Conservation (phyloP, 2,329 filamentous ascomycete genomes). For the Penicillium sp. region DNA sequence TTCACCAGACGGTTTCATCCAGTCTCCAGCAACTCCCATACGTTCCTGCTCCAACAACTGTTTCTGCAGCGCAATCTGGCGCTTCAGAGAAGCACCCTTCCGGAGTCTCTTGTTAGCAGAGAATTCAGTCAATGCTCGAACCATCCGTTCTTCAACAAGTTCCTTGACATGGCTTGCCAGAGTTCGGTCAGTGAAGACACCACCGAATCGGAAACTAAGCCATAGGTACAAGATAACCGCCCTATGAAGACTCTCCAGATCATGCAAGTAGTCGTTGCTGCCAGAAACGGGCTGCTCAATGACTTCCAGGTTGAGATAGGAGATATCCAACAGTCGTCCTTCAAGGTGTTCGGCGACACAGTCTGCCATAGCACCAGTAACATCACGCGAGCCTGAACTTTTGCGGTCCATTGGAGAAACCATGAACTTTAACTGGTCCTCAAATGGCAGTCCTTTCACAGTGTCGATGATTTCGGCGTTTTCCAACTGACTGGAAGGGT, state of each 20-base stretch:
- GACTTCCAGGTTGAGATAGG: constrained; percentile 67
- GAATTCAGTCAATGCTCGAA: constrained; percentile 59
- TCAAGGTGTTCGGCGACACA: constrained; percentile 66
- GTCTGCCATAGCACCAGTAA: constrained; percentile 64
- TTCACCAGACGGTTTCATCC: constrained; percentile 12
- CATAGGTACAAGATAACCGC: constrained; percentile 83
- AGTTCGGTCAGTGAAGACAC: constrained; percentile 71
- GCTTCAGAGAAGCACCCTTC: constrained; percentile 38
- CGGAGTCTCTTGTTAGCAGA: constrained; percentile 45
- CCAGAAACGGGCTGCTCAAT: constrained; percentile 58
- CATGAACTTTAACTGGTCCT: constrained; percentile 73
- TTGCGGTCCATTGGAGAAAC: constrained; percentile 65
- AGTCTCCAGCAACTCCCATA: constrained; percentile 24
- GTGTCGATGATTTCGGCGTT: constrained; percentile 74
- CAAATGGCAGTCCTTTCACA: constrained; percentile 63
- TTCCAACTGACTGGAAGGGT: constrained; percentile 59
- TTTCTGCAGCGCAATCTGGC: constrained; percentile 39
- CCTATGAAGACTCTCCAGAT: constrained; percentile 77
- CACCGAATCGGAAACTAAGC: constrained; percentile 85
- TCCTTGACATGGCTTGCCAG: constrained; percentile 77
- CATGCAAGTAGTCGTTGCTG: constrained; percentile 58
- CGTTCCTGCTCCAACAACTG: constrained; percentile 31
- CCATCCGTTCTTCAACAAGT: constrained; percentile 74
- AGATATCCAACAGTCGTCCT: constrained; percentile 70
- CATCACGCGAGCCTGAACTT: constrained; percentile 40